A percentile compares a stretch with the other conserved stretches of the same genome.
Evolutionary conservation across 164 flowering plant genomes (phyloP).

Genomic region (Malania oleifera): DNA sequence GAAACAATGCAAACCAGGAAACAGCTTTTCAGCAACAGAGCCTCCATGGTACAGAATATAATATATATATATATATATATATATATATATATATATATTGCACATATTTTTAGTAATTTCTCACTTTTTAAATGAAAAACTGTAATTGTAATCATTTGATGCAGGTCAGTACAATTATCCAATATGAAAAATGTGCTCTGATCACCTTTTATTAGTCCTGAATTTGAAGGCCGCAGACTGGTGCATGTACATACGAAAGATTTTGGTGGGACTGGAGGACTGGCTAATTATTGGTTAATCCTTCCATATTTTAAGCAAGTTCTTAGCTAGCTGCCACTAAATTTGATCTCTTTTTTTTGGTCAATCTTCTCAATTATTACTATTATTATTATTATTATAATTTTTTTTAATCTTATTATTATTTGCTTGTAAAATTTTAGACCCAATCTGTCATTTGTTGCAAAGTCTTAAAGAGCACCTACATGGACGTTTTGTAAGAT

Average conservation of each 20-base stretch:
- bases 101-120: no score
- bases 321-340: conserved; percentile 5
- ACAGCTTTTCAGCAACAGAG: neutral
- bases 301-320: no score
- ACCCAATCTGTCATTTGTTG: conserved; percentile 15
- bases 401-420: neutral
- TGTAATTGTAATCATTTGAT: neutral
- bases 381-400: neutral
- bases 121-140: no score
- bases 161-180: neutral
- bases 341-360: neutral
- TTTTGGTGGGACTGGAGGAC: conserved; percentile 4
- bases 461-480: neutral
- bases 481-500: conserved; percentile 3
- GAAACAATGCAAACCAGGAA: neutral
- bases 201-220: conserved; percentile 12
- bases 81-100: no score
- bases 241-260: conserved; percentile 33
- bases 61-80: no score
- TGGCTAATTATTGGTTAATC: no score
- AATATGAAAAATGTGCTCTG: conserved; percentile 7
- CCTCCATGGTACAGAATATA: neutral
- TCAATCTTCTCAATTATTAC: neutral
- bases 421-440: conserved; percentile 19
- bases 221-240: conserved; percentile 7